Percentiles rank a stretch among this genome's conserved stretches.
Evolutionary conservation across 495 filamentous ascomycete genomes (phyloP).

Genomic region (Xylaria grammica): DNA sequence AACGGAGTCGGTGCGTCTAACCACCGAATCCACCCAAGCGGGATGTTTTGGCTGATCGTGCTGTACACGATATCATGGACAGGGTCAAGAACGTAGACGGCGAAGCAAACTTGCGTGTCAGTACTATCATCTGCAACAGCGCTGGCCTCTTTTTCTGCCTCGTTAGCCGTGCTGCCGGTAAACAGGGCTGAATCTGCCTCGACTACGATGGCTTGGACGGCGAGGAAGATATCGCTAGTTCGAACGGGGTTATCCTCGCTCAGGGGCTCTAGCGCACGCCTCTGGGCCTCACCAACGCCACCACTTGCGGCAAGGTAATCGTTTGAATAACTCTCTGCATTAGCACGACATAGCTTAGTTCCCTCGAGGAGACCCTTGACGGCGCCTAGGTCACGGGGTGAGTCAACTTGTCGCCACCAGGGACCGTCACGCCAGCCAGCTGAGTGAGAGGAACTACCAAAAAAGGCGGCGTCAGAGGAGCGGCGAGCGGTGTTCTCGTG

Average conservation of each 20-base stretch:
- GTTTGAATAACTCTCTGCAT: conserved; percentile 82
- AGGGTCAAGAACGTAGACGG: conserved; percentile 91
- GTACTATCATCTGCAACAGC: conserved; percentile 56
- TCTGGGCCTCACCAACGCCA: conserved; percentile 79
- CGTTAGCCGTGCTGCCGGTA: conserved; percentile 49
- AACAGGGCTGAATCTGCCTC: conserved; percentile 73
- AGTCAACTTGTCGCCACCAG: conserved; percentile 84
- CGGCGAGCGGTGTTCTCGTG: conserved; percentile 78
- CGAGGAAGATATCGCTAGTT: conserved; percentile 91
- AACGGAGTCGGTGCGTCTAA: conserved; percentile 75
- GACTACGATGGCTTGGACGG: conserved; percentile 79
- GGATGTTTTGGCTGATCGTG: conserved; percentile 82
- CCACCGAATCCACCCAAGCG: conserved; percentile 87
- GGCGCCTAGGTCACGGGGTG: conserved; percentile 75
- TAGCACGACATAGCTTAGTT: conserved; percentile 84
- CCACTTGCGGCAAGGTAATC: conserved; percentile 81
- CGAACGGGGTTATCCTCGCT: conserved; percentile 87
- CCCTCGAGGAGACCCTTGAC: conserved; percentile 83
- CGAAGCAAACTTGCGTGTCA: conserved; percentile 72
- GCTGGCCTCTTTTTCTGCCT: conserved; percentile 57
- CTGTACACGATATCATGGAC: conserved; percentile 88
- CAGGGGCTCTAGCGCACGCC: conserved; percentile 72
- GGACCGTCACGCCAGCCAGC: conserved; percentile 88
- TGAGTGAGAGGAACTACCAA: conserved; percentile 56
- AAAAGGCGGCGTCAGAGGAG: conserved; percentile 61